These are phyloP conservation scores for Veloporphyrellus conicus DNA, from an alignment of 1,284 basidiomycete genomes.

Conservation along the genomic window DNA sequence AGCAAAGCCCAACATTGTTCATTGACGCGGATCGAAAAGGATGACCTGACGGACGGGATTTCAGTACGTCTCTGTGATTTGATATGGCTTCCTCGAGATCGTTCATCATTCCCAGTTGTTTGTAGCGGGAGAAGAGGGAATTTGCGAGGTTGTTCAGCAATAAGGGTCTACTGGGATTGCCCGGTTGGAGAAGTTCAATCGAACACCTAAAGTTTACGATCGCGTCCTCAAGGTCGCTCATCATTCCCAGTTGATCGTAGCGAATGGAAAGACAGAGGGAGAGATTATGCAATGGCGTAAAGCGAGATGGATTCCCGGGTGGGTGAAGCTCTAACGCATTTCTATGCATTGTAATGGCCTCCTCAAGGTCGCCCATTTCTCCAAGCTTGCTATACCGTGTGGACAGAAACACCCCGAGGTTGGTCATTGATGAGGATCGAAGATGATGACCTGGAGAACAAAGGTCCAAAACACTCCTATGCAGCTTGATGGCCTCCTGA, in stretches of 20 bases:
- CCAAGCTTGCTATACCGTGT: not conserved
- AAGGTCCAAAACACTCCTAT: not conserved
- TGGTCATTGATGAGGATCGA: not conserved
- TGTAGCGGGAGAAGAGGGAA: not conserved
- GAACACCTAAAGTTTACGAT: not conserved
- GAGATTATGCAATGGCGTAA: not conserved
- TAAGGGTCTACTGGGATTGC: not conserved
- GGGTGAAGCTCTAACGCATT: not conserved
- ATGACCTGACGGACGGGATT: not conserved
- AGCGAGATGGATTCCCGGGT: not conserved
- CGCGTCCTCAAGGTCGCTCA: not conserved
- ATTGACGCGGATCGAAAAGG: not conserved
- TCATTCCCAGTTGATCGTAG: not conserved
- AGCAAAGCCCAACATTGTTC: not conserved
- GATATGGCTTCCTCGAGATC: constrained; percentile 1
- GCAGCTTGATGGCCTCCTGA: constrained; percentile 1
- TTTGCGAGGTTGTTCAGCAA: constrained; percentile 2
- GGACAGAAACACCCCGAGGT: not conserved
- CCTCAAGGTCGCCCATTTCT: not conserved
- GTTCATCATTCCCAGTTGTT: not conserved
- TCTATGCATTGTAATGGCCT: constrained; percentile 1
- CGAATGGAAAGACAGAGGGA: not conserved
- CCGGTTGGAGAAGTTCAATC: not conserved
- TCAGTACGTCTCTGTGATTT: not conserved
- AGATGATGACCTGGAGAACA: not conserved